Evolutionary conservation across 441 rosid genomes (phyloP), one percentile per base, ranked within the genome.

Genomic region (Rhodomyrtus psidioides): DNA sequence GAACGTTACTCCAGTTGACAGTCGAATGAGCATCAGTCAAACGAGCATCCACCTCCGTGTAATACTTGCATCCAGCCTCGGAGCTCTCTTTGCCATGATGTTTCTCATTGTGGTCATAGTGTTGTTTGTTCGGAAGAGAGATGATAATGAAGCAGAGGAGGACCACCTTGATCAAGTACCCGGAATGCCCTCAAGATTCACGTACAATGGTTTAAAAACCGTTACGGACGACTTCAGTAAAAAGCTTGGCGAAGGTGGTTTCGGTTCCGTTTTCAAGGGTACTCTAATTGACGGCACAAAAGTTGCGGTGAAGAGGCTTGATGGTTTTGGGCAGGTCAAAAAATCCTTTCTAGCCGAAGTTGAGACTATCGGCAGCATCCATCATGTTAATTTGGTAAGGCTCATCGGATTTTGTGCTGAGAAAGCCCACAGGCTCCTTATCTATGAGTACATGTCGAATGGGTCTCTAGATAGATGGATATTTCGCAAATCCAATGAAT

Each of bases 211-310:
- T 42, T 7, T 86, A 75, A 84, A 19, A 79, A 7, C 74, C 55
- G 26, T 81, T 1, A 76, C 62, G 0, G 1, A 49, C 14, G 17
- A 84, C 58, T 84, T 89, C 21, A 46, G 14, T 30, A 39, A 28
- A 17, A 84, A 74, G 86, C 86, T 89, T 17, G 88, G 87, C 8
- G 83, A 74, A 75, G 83, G 89, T 44, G 89, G 86, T 28, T 87
- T 86, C 34, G 86, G 88, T 6, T 83, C 14, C 24, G 82, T 87
- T 57, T 86, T 42, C 14, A 17, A 55, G 34, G 89, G 89, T 9
- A 79, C 44, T 42, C 70, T 88, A 54, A 39, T 9, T 46, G 59
- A 86, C 12, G 53, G 85, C 27, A 82, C 75, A 5, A 83, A 86
- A 53, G 70, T 86, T 39, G 89, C 86, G n/a, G 85, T 89, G 10